Base-by-base conservation (phyloP, 345 rosid species). In the Lenwebbia sp. region DNA sequence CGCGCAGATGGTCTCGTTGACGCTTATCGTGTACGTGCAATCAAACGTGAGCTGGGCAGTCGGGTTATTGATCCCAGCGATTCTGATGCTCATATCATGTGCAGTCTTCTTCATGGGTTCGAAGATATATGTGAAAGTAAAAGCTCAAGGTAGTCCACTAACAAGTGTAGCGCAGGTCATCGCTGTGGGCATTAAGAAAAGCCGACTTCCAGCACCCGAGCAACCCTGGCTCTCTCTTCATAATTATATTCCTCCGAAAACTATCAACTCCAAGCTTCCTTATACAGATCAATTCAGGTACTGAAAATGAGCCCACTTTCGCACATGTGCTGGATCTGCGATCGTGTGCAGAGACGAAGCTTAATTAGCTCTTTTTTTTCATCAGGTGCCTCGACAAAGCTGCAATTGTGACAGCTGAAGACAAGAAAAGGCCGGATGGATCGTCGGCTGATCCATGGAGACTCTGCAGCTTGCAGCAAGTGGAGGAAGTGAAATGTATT, bases 381-480 rank as follows among this genome's bases (percentile, higher is more conserved):
- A 75, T 85, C 90, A 92, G 92, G 54, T 91, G 83, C 87, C 83
- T 93, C 0, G 90, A 93, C 86, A 93, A 91, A 85, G 93, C 94
- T 60, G 93, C 94, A 44, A 89, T 93, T 26, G 30, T 57, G 75
- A 88, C 92, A 9, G 86, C 85, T 0, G 40, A 87, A 14, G 93
- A 91, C 88, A 41, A 84, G 57, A 86, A 87, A 78, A 90, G 86
- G 62, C 86, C 89, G 0, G 91, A 93, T 84, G 93, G 94, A 37
- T 93, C 94, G 5, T 84, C 93, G 5, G 90, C 87, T 22, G 44
- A 90, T 87, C 93, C 89, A 40, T 93, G 94, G 94, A 86, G 85
- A 83, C 93, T 93, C 22, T 93, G 94, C 90, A 91, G 92, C 62
- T n/a, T 89, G 90, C 94, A 91, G 88, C 93, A 93, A 86, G 92